These are phyloP conservation scores for Xerocomellus intermedius DNA, from an alignment of 768 basidiomycete species.

Conservation along the genomic window DNA sequence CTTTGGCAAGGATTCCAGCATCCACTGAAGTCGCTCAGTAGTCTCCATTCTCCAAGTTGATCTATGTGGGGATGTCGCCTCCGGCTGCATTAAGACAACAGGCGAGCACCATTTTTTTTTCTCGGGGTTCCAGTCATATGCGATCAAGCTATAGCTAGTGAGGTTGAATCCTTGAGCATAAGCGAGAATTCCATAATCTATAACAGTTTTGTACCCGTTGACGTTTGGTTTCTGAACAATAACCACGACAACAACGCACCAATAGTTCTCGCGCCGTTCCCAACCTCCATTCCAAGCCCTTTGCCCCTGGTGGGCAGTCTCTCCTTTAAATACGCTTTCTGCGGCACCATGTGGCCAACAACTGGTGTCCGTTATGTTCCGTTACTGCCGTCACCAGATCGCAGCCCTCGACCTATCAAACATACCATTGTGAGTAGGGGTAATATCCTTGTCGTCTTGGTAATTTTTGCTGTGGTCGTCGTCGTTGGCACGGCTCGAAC, in stretches of 20 bases:
- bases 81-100: not conserved
- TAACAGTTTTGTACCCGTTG: not conserved
- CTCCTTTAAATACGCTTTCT: not conserved
- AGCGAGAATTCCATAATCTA: not conserved
- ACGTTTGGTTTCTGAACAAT: not conserved
- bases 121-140: not conserved
- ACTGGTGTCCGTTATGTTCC: conserved; percentile 9
- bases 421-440: conserved; percentile 2
- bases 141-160: too few species aligned
- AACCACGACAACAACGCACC: not conserved
- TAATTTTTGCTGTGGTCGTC: conserved; percentile 5
- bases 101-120: not conserved
- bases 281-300: not conserved
- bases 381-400: conserved; percentile 9
- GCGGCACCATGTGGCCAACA: conserved; percentile 16
- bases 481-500: conserved; percentile 9
- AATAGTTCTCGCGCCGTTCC: not conserved
- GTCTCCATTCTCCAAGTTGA: not conserved
- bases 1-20: not conserved
- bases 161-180: not conserved
- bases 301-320: conserved; percentile 9
- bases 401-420: conserved; percentile 4
- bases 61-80: not conserved
- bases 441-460: conserved; percentile 5
- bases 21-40: too few species aligned